A percentile compares a stretch with the other conserved stretches of the same genome.
Conservation (phyloP, 805 yeast genomes). For the Debaryomyces prosopidis region DNA sequence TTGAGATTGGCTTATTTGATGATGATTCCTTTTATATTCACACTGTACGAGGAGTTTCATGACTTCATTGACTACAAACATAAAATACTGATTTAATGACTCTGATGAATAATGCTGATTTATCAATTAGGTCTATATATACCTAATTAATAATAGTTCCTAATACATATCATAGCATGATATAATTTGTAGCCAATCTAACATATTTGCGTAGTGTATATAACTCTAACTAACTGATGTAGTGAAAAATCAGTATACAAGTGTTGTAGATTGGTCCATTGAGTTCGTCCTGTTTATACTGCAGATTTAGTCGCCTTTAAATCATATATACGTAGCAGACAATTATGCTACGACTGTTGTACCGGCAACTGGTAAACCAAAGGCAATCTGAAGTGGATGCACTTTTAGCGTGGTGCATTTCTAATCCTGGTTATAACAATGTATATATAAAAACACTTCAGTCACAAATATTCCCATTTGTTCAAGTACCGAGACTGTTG, state of each 20-base stretch:
- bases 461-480: constrained; percentile 6
- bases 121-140: not conserved
- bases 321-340: too few relatives aligned
- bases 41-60: constrained; percentile 44
- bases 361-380: constrained; percentile 1
- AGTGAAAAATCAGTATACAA: not conserved
- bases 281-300: too few relatives aligned
- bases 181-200: not conserved
- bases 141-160: not conserved
- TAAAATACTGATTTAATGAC: constrained; percentile 49
- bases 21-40: constrained; percentile 47
- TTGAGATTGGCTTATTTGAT: constrained; percentile 18
- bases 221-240: not conserved
- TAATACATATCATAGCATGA: not conserved
- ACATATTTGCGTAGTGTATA: not conserved
- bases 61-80: constrained; percentile 37
- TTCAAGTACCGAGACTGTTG: not conserved
- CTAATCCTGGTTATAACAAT: constrained; percentile 7
- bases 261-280: too few relatives aligned
- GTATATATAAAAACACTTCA: constrained; percentile 4
- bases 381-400: constrained; percentile 2
- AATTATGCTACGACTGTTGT: constrained; percentile 8
- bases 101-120: constrained; percentile 28
- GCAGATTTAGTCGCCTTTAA: too few relatives aligned
- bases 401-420: constrained; percentile 7